phyloP scores from a whole-genome alignment of 306 rosid genomes.

The Inga laurina region DNA sequence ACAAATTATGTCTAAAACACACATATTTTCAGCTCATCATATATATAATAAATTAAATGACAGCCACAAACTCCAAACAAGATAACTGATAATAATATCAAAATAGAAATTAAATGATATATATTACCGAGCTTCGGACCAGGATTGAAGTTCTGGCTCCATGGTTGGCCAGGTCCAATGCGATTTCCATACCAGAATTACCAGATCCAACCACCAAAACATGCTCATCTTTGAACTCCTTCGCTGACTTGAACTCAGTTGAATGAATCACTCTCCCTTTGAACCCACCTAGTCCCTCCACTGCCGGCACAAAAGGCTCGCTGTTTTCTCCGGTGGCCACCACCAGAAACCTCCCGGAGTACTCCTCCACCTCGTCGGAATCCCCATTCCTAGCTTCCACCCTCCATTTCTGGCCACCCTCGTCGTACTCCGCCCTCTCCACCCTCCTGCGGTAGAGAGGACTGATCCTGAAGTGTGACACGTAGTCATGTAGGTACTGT shows the following conservation, averaged over 20 bases:
- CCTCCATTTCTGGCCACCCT: constrained; percentile 36
- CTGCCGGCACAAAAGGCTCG: constrained; percentile 51
- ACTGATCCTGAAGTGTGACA: constrained; percentile 49
- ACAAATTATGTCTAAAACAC: not conserved
- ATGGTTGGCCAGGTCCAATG: constrained; percentile 53
- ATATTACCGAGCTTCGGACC: constrained; percentile 66
- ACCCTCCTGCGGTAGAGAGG: constrained; percentile 53
- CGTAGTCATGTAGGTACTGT: constrained; percentile 56
- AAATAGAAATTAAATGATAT: too few species aligned
- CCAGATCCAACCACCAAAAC: constrained; percentile 85
- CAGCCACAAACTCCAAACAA: too few species aligned
- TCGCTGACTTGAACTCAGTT: constrained; percentile 47
- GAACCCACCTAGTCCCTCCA: constrained; percentile 52
- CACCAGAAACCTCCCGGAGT: constrained; percentile 44
- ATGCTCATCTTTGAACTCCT: constrained; percentile 38
- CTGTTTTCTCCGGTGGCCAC: constrained; percentile 69
- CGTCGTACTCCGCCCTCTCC: constrained; percentile 43
- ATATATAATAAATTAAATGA: not conserved
- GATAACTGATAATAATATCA: too few species aligned
- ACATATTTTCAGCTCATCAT: not conserved
- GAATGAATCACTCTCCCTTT: constrained; percentile 65
- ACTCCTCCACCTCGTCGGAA: constrained; percentile 44
- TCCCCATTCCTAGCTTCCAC: constrained; percentile 40
- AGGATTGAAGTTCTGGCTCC: constrained; percentile 62
- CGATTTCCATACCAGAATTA: constrained; percentile 79